phyloP scores from a whole-genome alignment of 371 early-diverging fungal species.

The Mucor sp. region DNA sequence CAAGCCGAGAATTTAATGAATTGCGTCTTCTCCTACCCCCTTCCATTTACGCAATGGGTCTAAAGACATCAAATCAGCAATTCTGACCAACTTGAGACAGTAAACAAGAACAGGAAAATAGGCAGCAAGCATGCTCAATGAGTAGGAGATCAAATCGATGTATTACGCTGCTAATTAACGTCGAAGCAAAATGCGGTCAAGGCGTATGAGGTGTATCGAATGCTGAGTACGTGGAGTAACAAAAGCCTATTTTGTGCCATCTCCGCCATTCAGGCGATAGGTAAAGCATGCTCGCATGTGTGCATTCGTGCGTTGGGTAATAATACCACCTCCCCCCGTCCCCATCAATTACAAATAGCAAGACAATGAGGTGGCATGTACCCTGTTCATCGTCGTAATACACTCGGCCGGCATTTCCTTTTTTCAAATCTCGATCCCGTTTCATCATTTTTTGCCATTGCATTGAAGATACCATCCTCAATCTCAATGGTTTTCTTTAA shows the following conservation, averaged over 20 bases:
- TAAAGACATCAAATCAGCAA: not conserved
- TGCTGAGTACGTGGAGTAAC: not conserved
- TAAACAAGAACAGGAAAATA: not conserved
- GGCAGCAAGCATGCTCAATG: not conserved
- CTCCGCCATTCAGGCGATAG: not conserved
- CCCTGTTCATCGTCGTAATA: not conserved
- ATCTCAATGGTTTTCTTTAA: not conserved
- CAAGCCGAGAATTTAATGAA: not conserved
- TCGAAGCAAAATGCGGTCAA: not conserved
- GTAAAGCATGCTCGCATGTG: not conserved
- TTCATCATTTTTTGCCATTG: not conserved
- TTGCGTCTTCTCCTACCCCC: not conserved
- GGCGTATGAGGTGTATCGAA: not conserved
- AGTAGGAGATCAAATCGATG: not conserved
- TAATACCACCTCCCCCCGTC: not conserved
- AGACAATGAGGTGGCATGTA: not conserved
- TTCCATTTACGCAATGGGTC: not conserved
- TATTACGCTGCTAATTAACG: not conserved
- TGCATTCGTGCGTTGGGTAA: not conserved
- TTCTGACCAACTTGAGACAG: not conserved
- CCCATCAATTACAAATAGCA: not conserved
- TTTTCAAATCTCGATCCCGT: not conserved
- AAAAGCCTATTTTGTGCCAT: not conserved
- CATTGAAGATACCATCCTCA: not conserved
- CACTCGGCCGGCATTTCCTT: not conserved